Evolutionary conservation across 2,329 filamentous ascomycete species (phyloP), one percentile per base, ranked within the genome.

Genomic region (Leptographium flavum): DNA sequence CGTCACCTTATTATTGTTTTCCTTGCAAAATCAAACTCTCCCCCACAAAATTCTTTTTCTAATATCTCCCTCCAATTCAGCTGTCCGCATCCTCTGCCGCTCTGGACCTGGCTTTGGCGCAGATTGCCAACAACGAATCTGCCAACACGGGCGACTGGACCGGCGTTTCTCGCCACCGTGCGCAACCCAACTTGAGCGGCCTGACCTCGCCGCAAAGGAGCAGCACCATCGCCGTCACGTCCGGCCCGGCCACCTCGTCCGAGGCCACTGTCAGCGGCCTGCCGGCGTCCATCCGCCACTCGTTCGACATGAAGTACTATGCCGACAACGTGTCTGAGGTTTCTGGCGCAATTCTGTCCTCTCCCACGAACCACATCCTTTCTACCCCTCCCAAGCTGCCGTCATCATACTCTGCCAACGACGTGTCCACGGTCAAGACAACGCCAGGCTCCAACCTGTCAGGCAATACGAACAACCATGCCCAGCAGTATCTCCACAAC

Each of bases 321-420:
- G 59, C 61, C n/a, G 72, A 75, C 38, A 63, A 56, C 50, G 54
- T 61, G 4, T 53, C 60, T 17, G 70, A 71, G 40, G 53, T 57
- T 11, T 50, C 60, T 27, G 69, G 59, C n/a, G 52, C 55, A 33
- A 57, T 64, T 41, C 65, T 70, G 50, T 62, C 70, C 25, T 65
- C 74, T 3, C 62, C 73, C 15, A 60, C 64, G 23, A 73, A 59
- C 47, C 68, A 73, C 48, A 62, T 63, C 48, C 73, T 82, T 60
- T 70, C 75, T 23, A 75, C 76, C 44, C 76, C 83, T 31, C 78
- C 81, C 27, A 87, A 85, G 67, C 63, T 94, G 47, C 84, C 88
- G 63, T 81, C 83, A 38, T 95, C 90, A 0, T 95, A 85, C 66
- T 95, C 92, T 10, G 79, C 86, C 45, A 92, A 83, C 61, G 88